phyloP scores from a whole-genome alignment of 2,329 filamentous ascomycete genomes.

The Anisogramma anomala region DNA sequence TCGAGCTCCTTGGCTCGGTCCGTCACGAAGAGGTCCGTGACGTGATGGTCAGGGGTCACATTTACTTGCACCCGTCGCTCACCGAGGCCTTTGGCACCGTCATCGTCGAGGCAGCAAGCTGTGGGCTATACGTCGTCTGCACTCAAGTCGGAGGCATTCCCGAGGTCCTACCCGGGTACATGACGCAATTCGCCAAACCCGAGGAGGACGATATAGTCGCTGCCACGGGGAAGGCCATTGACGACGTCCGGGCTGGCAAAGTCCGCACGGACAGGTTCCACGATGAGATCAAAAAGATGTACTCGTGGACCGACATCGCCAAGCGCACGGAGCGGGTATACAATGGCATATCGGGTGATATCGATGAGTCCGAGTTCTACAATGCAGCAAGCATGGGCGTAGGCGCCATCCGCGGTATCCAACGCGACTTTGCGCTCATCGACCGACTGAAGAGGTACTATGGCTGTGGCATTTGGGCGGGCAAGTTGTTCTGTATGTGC shows the following conservation, averaged over 20 bases:
- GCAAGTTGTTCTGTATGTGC: conserved; percentile 91
- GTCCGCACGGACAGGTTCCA: conserved; percentile 91
- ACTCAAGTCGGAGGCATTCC: conserved; percentile 95
- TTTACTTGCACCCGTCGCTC: conserved; percentile 88
- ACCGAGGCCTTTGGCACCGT: conserved; percentile 98
- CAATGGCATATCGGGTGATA: conserved; percentile 78
- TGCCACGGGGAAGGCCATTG: conserved; percentile 82
- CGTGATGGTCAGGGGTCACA: conserved; percentile 93
- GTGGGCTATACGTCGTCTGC: conserved; percentile 90
- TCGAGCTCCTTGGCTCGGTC: conserved; percentile 83
- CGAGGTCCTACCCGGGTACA: conserved; percentile 87
- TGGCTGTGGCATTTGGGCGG: conserved; percentile 95
- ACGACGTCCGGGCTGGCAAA: conserved; percentile 69
- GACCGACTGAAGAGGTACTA: conserved; percentile 94
- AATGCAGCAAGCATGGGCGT: conserved; percentile 57
- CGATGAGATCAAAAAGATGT: conserved; percentile 96
- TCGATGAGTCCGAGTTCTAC: conserved; percentile 80
- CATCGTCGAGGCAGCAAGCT: conserved; percentile 92
- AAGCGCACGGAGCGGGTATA: conserved; percentile 91
- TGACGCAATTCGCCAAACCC: conserved; percentile 95
- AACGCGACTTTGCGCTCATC: conserved; percentile 75
- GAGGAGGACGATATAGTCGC: conserved; percentile 91
- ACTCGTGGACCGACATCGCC: conserved; percentile 95
- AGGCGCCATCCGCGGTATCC: conserved; percentile 62
- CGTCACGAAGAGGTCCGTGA: conserved; percentile 94